Conservation (phyloP, 169 alveolate species). For the Plasmodium gonderi region DNA sequence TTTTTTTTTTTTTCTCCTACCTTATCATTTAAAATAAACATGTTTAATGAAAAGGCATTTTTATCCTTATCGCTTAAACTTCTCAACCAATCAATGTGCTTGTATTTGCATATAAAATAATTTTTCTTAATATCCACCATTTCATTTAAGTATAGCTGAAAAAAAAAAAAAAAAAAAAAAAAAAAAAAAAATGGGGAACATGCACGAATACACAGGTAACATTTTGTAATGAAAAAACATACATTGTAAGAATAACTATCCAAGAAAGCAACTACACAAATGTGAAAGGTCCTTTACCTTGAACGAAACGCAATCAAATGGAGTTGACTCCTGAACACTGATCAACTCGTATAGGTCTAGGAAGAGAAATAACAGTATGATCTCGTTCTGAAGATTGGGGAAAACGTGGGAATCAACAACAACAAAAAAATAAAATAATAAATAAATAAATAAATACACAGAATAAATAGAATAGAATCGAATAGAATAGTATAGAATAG, state of each 20-base stretch:
- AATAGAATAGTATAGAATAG: too few relatives aligned
- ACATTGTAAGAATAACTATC: background rate
- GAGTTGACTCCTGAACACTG: conserved; percentile 32
- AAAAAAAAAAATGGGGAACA: background rate
- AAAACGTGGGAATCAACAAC: too few relatives aligned
- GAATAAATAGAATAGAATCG: too few relatives aligned
- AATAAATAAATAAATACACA: too few relatives aligned
- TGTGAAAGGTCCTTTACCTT: background rate
- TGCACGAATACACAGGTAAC: background rate
- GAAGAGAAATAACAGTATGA: conserved; percentile 47
- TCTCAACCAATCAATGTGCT: conserved; percentile 51
- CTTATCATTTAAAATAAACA: conserved; percentile 60
- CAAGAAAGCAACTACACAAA: background rate
- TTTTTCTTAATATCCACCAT: conserved; percentile 25
- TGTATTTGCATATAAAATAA: conserved; percentile 61
- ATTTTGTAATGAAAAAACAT: too few relatives aligned
- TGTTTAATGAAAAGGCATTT: conserved; percentile 61
- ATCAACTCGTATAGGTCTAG: conserved; percentile 48
- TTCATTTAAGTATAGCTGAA: conserved; percentile 24
- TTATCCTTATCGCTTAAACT: conserved; percentile 22
- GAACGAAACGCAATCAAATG: conserved; percentile 59
- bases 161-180: background rate
- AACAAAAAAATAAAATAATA: too few relatives aligned
- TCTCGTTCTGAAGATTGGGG: conserved; percentile 34
- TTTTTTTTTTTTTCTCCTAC: background rate